These are phyloP conservation scores for Sextonia rubra DNA, from an alignment of 164 flowering plant species.

Conservation along the genomic window DNA sequence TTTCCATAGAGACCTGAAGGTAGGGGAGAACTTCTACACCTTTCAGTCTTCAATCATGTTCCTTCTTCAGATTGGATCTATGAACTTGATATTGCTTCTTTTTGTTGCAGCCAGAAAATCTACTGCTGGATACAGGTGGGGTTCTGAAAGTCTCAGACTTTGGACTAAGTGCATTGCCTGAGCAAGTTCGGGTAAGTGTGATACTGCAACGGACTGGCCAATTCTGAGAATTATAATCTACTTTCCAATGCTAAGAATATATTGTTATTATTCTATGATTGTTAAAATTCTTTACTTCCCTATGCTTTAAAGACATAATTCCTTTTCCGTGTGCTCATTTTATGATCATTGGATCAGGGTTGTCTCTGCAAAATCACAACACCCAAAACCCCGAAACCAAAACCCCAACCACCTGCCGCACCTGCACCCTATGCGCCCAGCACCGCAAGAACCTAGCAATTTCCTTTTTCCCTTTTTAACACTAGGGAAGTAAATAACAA, in stretches of 20 bases:
- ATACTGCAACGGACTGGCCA: background rate
- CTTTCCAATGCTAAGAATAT: background rate
- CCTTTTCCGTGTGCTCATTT: background rate
- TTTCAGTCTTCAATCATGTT: background rate
- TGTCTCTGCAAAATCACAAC: no score
- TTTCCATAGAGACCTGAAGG: slow-evolving; percentile 92
- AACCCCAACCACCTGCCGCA: background rate
- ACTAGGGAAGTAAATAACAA: background rate
- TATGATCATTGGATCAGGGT: background rate
- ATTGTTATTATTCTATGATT: no score
- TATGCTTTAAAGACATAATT: background rate
- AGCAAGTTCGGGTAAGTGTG: slow-evolving; percentile 89
- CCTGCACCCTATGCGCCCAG: background rate
- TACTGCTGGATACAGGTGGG: slow-evolving; percentile 86
- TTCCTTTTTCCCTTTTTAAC: background rate
- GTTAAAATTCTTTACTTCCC: no score
- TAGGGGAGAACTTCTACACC: slow-evolving; percentile 5
- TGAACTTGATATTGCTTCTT: background rate
- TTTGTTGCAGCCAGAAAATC: slow-evolving; percentile 81
- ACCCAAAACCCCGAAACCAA: no score
- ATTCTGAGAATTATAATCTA: background rate
- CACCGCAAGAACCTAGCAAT: background rate
- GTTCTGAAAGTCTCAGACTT: slow-evolving; percentile 93
- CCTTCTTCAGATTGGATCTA: background rate
- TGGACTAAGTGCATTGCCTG: slow-evolving; percentile 96